These are phyloP conservation scores for Suillus sp. DNA, from an alignment of 768 basidiomycete species.

Conservation along the genomic window DNA sequence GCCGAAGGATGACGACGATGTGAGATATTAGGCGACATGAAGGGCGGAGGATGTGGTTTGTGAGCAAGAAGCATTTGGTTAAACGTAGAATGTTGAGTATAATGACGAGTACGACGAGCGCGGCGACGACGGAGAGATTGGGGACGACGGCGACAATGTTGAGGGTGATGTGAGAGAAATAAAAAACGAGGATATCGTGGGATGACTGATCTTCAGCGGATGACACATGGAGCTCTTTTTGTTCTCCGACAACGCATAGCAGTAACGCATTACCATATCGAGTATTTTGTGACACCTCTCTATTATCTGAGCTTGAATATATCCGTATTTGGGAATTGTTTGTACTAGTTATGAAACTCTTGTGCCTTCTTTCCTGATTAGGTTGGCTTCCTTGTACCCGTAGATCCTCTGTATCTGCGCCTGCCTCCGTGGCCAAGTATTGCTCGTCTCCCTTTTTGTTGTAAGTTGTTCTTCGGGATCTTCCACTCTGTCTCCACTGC, in stretches of 20 bases:
- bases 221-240: conserved; percentile 32
- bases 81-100: conserved; percentile 13
- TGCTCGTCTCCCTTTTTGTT: not conserved
- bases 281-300: conserved; percentile 15
- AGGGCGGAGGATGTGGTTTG: conserved; percentile 35
- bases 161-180: conserved; percentile 16
- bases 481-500: conserved; percentile 6
- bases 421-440: not conserved
- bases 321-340: conserved; percentile 24
- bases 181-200: conserved; percentile 34
- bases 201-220: conserved; percentile 23
- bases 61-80: conserved; percentile 45
- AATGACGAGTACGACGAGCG: conserved; percentile 7
- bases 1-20: conserved; percentile 74
- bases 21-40: conserved; percentile 33
- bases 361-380: conserved; percentile 14
- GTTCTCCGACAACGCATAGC: conserved; percentile 35
- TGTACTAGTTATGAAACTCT: conserved; percentile 5
- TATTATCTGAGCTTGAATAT: conserved; percentile 30
- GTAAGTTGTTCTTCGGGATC: not conserved
- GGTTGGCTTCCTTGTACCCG: not conserved
- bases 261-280: conserved; percentile 26
- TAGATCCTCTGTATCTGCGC: conserved; percentile 6
- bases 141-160: conserved; percentile 12
- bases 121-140: conserved; percentile 4